Base-by-base conservation (phyloP, 2,329 filamentous ascomycete species). In the Colletotrichum magnum region DNA sequence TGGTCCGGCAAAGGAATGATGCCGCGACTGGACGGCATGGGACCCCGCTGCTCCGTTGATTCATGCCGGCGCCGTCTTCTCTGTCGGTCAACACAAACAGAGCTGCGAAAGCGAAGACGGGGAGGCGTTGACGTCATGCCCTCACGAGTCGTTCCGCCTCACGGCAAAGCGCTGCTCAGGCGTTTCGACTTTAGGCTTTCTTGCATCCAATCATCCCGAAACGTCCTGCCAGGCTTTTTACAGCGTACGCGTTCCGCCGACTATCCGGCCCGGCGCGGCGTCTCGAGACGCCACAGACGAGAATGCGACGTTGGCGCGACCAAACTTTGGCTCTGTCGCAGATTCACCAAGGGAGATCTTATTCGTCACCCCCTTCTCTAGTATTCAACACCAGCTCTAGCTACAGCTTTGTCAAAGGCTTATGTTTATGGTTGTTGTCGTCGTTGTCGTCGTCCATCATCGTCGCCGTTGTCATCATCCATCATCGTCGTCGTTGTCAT, bases 101-200 rank as follows among this genome's bases (percentile, higher is more conserved):
- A 21, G 59, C 43, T 47, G 50, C 50, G 15, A 61, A n/a, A 36
- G 32, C 21, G 48, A 36, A 63, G n/a, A 47, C 16, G 45, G 26
- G 18, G 43, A 57, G 28, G 51, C 51, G 18, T 64, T 43, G 60
- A 64, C 60, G 52, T 64, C 60, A 57, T 64, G 26, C 12, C 16
- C 13, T 18, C 41, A 64, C 12, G 51, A 56, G 51, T 21, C 28
- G 18, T 53, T 16, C 32, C 18, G 32, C 28, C 45, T 62, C 48
- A 39, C 4, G 21, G 16, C 47, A 26, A 36, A 53, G n/a, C 16
- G n/a, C 45, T 68, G 41, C 50, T 64, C 52, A 36, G 45, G 65
- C 45, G 65, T 58, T 62, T 68, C 65, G 53, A 64, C 36, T 41
- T 67, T 58, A 48, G 45, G 45, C 59, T 64, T 43, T 67, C 43